Evolutionary conservation across 2,329 filamentous ascomycete genomes (phyloP), one percentile per base, ranked within the genome.

Genomic region (Penicillium sp.): DNA sequence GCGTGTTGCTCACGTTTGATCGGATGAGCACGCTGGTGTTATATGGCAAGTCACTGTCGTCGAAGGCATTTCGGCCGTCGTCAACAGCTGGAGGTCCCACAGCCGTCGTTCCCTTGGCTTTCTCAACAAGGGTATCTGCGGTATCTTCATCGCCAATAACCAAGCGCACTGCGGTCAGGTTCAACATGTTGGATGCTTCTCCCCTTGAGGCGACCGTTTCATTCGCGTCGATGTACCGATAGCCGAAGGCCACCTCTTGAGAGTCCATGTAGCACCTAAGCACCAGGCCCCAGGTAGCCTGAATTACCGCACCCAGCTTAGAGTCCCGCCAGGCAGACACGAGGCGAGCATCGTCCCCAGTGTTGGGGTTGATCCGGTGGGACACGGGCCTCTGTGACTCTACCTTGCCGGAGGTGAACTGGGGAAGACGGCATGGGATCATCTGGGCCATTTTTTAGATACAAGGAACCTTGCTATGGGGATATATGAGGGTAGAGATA

Each of bases 161-260:
- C 26, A 77, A 57, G 21, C 66, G 69, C 23, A 72, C 65, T 1
- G 67, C 63, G 15, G 68, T 67, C 30, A 70, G 57, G 19, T 63
- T 62, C 53, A 64, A 55, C 48, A 30, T 35, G 30, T 52, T 62
- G 45, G 64, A 62, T 65, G 62, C 63, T 52, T 19, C 50, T 52
- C 21, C 50, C n/a, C 15, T 35, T 13, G 49, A 29, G 55, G 21
- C 64, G 50, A 31, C 56, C n/a, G 19, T 13, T 62, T 7, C 60
- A 55, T 69, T 67, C 49, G 61, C 66, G 26, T 69, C 70, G 51
- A 73, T 66, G 60, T 75, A 67, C 59, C 77, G 72, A 56, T 76
- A 78, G 21, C 80, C 82, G 69, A 83, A 85, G 26, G 80, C 73
- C 5, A 83, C 78, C 64, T 83, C 79, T 53, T 82, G 76, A 15